These are phyloP conservation scores for Aspergillaceae sp. DNA, from an alignment of 2,329 filamentous ascomycete species.

Conservation along the genomic window DNA sequence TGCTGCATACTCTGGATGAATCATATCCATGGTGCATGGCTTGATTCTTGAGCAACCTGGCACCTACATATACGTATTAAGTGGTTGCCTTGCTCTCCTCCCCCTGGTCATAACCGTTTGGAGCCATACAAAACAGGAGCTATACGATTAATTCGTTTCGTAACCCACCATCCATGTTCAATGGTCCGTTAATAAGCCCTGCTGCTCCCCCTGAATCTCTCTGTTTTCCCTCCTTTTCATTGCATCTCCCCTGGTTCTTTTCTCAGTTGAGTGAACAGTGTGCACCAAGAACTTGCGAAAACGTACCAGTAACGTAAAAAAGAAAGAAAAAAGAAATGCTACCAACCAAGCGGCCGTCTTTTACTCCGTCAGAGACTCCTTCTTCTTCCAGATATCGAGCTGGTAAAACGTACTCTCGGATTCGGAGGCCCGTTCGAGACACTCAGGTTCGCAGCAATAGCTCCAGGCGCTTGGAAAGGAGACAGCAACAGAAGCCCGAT, in stretches of 20 bases:
- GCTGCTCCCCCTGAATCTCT: conserved; percentile 3
- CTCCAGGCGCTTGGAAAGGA: conserved; percentile 20
- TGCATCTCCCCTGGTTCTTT: neutral
- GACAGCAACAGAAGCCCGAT: conserved; percentile 15
- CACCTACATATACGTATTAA: too few species aligned
- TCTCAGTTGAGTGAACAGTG: neutral
- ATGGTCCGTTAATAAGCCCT: conserved; percentile 1
- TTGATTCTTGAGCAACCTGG: too few species aligned
- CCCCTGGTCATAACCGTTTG: too few species aligned
- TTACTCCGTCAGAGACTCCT: conserved; percentile 25
- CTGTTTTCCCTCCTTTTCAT: conserved; percentile 4
- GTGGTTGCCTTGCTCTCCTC: too few species aligned
- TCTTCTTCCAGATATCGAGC: conserved; percentile 35
- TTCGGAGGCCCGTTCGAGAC: conserved; percentile 27
- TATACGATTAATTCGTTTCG: neutral
- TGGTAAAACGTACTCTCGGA: conserved; percentile 29
- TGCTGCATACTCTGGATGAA: too few species aligned
- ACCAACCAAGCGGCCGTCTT: conserved; percentile 16
- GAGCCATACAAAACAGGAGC: too few species aligned
- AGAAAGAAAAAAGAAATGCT: conserved; percentile 8
- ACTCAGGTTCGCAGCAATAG: conserved; percentile 8
- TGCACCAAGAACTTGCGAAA: too few species aligned
- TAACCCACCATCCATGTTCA: conserved; percentile 5
- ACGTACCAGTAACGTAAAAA: neutral
- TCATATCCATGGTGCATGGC: too few species aligned